Evolutionary conservation across 768 basidiomycete species (phyloP), one percentile per base, ranked within the genome.

Genomic region (Cubamyces sp.): DNA sequence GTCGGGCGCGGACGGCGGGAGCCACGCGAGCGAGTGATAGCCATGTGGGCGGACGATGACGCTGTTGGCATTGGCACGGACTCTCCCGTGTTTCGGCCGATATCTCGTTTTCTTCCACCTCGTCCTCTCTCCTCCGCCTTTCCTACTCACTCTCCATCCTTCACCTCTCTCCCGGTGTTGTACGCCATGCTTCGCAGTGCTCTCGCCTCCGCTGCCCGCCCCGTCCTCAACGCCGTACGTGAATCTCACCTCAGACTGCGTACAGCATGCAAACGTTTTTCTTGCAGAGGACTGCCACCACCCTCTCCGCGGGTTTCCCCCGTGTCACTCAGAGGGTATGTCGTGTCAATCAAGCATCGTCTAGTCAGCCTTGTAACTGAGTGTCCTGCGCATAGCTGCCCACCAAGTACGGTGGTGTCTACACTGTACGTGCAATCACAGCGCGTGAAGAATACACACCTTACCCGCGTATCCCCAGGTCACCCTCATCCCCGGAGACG

Each of bases 401-500:
- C 8, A 92, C 91, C 53, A 95, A 96, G 78, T 94, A 95, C 71
- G 95, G 95, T 45, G 94, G 94, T 62, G 87, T 95, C 61, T 94
- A 94, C 76, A 95, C 92, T 46, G 94, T 94, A 69, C 65, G 88
- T 60, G 45, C 45, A 45, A 63, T 46, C 49, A 30, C 47, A 56
- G 54, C 63, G 41, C 51, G 37, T 30, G 15, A 26, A 62, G 39
- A 54, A 54, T 46, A 40, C 51, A 47, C 54, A 42, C 60, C 43
- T 21, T 48, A 54, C 62, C 49, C 11, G 16, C n/a, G 4, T 53
- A 21, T 19, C 28, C 25, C 16, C 48, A 94, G 92, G 94, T 97
- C 69, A 98, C 96, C 61, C 87, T 98, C 72, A 96, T 98, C 69
- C 96, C 96, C 47, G 97, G 97, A 67, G 97, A 99, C 73, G 97